These are phyloP conservation scores for Alternaria brassicicola DNA, from an alignment of 2,329 filamentous ascomycete species.

Conservation along the genomic window DNA sequence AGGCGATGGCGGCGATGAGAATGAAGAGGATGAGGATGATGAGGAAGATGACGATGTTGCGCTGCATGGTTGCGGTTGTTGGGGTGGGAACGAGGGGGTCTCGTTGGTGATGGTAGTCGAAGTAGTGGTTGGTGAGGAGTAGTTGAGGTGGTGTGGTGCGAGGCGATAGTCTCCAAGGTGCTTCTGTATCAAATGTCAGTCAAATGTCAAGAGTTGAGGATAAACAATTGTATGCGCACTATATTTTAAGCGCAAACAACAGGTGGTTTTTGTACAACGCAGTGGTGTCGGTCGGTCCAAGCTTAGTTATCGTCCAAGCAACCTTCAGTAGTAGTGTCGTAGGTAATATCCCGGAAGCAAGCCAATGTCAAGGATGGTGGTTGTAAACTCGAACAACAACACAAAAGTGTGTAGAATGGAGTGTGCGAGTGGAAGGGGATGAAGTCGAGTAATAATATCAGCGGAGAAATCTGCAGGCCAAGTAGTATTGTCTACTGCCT, in stretches of 20 bases:
- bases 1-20: conserved; percentile 56
- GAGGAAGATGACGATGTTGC: conserved; percentile 60
- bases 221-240: background rate
- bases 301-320: conserved; percentile 14
- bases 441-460: background rate
- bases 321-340: conserved; percentile 2
- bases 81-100: background rate
- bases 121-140: background rate
- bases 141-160: no score
- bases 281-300: background rate
- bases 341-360: background rate
- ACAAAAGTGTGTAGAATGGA: background rate
- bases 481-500: conserved; percentile 9
- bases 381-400: background rate
- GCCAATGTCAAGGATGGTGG: background rate
- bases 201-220: background rate
- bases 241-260: background rate
- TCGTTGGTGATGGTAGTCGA: background rate
- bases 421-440: background rate
- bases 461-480: conserved; percentile 23
- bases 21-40: conserved; percentile 61
- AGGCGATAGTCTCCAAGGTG: background rate
- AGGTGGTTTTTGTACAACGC: background rate
- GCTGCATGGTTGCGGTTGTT: conserved; percentile 51
- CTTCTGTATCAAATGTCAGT: background rate